Evolutionary conservation across 2,329 filamentous ascomycete genomes (phyloP).

Genomic region (Zopfia rhizophila): DNA sequence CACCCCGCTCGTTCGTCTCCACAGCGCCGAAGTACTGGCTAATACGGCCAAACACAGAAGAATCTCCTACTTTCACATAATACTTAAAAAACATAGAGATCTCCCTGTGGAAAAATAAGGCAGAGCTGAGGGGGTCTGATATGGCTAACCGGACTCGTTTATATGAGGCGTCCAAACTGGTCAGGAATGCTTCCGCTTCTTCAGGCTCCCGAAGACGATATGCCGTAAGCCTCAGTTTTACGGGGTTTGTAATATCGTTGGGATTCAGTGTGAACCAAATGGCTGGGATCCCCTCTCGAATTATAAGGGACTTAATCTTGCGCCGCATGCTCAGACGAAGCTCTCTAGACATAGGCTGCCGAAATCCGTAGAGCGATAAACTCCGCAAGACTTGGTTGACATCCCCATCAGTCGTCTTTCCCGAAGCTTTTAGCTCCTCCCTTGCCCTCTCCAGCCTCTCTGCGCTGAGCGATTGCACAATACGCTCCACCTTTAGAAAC

Average conservation of each 20-base stretch:
- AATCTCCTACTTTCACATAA: conserved; percentile 12
- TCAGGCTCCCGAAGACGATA: conserved; percentile 6
- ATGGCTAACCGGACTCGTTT: not conserved
- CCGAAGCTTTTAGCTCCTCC: conserved; percentile 1
- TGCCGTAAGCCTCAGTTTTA: conserved; percentile 10
- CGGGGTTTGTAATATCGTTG: conserved; percentile 14
- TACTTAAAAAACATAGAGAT: conserved; percentile 5
- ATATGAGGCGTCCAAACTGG: conserved; percentile 4
- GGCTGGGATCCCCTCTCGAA: conserved; percentile 5
- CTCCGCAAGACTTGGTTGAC: conserved; percentile 8
- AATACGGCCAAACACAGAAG: conserved; percentile 4
- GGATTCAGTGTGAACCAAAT: conserved; percentile 13
- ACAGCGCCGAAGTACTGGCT: conserved; percentile 8
- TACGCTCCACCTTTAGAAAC: conserved; percentile 5
- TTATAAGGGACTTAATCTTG: conserved; percentile 9
- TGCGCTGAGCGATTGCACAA: conserved; percentile 4
- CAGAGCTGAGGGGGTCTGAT: conserved; percentile 4
- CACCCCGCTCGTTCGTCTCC: conserved; percentile 8
- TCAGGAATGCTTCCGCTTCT: conserved; percentile 1
- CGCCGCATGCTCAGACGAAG: conserved; percentile 10
- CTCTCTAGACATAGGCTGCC: conserved; percentile 11
- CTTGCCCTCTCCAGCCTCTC: conserved; percentile 10
- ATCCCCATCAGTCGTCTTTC: conserved; percentile 11
- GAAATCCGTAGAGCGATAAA: conserved; percentile 13
- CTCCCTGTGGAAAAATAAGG: conserved; percentile 8